Evolutionary conservation across 73 alveolate genomes (phyloP).

Genomic region (Paramecium octaurelia): DNA sequence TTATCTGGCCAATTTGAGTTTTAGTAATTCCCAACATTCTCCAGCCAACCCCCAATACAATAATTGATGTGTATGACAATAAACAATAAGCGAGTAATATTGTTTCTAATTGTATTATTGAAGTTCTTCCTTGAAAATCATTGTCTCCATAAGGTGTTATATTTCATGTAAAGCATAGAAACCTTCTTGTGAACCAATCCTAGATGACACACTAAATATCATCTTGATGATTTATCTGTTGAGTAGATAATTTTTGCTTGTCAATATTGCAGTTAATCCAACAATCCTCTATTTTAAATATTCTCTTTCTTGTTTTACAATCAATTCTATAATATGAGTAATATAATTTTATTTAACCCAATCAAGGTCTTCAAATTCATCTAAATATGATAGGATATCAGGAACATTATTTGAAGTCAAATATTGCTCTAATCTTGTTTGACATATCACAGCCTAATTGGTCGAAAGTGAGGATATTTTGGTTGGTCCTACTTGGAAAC

Average conservation of each 20-base stretch:
- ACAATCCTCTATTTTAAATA: conserved; percentile 11
- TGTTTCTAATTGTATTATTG: not conserved
- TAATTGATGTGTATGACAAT: conserved; percentile 14
- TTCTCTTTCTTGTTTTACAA: not conserved
- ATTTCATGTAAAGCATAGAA: conserved; percentile 13
- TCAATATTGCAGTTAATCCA: not conserved
- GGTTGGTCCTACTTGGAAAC: not conserved
- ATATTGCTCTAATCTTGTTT: not conserved
- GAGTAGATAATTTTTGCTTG: not conserved
- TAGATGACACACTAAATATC: not conserved
- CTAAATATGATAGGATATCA: not conserved
- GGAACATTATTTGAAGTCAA: conserved; percentile 33
- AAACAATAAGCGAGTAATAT: not conserved
- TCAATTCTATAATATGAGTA: not conserved
- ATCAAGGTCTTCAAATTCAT: conserved; percentile 47
- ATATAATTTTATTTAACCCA: not conserved
- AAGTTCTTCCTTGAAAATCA: not conserved
- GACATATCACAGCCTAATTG: not conserved
- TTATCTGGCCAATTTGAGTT: not conserved
- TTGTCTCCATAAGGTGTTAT: not conserved
- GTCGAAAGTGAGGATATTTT: not conserved
- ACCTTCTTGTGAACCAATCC: conserved; percentile 33
- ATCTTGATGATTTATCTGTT: not conserved
- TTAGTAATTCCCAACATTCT: conserved; percentile 42
- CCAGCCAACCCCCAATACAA: not conserved